Evolutionary conservation across 768 basidiomycete species (phyloP).

Genomic region (Scleroderma bovista): DNA sequence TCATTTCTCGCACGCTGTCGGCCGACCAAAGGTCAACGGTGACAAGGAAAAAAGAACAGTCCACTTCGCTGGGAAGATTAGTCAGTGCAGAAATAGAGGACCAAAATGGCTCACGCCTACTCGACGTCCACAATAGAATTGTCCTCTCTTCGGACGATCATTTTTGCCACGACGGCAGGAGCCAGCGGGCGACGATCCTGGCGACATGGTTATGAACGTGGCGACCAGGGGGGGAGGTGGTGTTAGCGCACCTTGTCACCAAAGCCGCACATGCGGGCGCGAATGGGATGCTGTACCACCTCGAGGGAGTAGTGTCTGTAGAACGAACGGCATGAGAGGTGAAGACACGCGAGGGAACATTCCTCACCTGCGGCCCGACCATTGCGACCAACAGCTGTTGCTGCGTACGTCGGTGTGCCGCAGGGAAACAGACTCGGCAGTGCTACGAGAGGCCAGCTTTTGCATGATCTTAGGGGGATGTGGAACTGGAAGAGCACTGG

Average conservation of each 20-base stretch:
- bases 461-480: conserved; percentile 52
- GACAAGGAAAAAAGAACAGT: conserved; percentile 83
- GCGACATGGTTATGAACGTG: conserved; percentile 8
- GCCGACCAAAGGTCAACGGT: conserved; percentile 91
- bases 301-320: conserved; percentile 76
- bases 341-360: conserved; percentile 1
- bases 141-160: conserved; percentile 68
- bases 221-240: conserved; percentile 6
- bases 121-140: conserved; percentile 66
- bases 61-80: conserved; percentile 56
- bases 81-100: conserved; percentile 4
- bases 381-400: conserved; percentile 66
- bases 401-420: conserved; percentile 29
- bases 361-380: conserved; percentile 58
- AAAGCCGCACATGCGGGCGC: conserved; percentile 95
- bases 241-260: conserved; percentile 75
- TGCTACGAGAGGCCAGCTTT: conserved; percentile 44
- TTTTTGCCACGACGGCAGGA: conserved; percentile 84
- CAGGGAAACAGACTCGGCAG: conserved; percentile 11
- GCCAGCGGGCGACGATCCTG: conserved; percentile 91
- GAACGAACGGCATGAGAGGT: conserved; percentile 6
- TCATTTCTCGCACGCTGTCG: conserved; percentile 79
- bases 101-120: conserved; percentile 39
- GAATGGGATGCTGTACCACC: conserved; percentile 81
- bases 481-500: background rate